Conservation (phyloP, 108 stramenopile species). For the Schizochytrium sp. region DNA sequence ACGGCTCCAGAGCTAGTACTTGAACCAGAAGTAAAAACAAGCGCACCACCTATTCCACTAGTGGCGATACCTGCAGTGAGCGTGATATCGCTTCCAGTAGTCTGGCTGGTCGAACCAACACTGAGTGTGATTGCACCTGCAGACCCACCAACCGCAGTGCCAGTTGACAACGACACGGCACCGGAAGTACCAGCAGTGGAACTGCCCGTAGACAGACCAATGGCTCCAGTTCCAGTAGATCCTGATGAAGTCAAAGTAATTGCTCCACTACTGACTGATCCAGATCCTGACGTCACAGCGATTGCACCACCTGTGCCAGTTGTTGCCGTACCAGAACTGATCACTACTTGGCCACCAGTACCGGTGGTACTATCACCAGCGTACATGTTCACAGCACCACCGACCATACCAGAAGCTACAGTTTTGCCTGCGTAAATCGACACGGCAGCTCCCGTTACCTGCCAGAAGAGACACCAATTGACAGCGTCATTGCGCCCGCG, state of each 20-base stretch:
- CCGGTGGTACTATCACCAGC: not conserved
- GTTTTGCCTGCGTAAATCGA: no score
- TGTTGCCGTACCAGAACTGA: not conserved
- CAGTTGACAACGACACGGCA: not conserved
- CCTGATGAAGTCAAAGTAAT: not conserved
- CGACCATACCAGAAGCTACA: no score
- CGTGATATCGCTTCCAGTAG: not conserved
- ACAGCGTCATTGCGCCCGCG: no score
- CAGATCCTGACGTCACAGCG: not conserved
- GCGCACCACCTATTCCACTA: no score
- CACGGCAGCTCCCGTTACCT: no score
- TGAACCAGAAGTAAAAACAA: no score
- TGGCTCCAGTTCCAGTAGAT: not conserved
- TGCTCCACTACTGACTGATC: not conserved
- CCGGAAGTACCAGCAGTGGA: not conserved
- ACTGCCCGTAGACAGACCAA: not conserved
- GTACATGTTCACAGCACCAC: not conserved
- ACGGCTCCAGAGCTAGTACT: no score
- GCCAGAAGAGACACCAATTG: no score
- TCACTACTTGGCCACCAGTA: not conserved
- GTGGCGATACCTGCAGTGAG: no score
- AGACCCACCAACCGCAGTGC: not conserved
- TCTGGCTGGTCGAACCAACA: not conserved
- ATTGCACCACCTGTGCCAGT: not conserved
- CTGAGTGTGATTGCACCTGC: not conserved